phyloP scores from a whole-genome alignment of 768 basidiomycete genomes.

The Termitomyces sp. region DNA sequence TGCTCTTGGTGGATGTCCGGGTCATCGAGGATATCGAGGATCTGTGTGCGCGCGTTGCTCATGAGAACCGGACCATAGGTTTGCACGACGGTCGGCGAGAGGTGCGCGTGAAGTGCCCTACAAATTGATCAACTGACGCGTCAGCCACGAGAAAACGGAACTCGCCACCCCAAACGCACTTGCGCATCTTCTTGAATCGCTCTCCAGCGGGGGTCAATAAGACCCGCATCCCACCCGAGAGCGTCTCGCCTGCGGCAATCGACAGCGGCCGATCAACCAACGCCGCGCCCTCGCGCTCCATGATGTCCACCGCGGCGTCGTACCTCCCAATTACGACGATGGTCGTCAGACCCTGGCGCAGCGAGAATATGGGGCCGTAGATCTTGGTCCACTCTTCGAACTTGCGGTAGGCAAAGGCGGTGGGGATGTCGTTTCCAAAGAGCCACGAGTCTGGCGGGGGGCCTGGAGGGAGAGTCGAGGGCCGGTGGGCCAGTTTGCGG shows the following conservation, averaged over 20 bases:
- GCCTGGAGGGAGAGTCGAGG: conserved; percentile 35
- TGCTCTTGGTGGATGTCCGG: conserved; percentile 50
- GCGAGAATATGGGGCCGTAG: conserved; percentile 57
- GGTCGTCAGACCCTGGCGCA: conserved; percentile 43
- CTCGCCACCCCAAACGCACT: conserved; percentile 24
- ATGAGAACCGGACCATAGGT: conserved; percentile 47
- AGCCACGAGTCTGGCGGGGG: conserved; percentile 34
- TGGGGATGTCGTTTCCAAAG: conserved; percentile 35
- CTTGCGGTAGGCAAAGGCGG: conserved; percentile 39
- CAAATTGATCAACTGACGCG: neutral
- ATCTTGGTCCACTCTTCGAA: conserved; percentile 57
- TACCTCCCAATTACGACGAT: conserved; percentile 45
- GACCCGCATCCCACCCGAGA: conserved; percentile 55
- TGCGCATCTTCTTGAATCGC: conserved; percentile 56
- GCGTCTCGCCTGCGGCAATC: conserved; percentile 55
- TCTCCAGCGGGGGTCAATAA: conserved; percentile 54
- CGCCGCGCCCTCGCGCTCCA: conserved; percentile 60
- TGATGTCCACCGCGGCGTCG: conserved; percentile 57
- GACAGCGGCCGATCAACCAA: conserved; percentile 50
- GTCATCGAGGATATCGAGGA: conserved; percentile 37
- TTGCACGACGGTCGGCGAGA: conserved; percentile 47
- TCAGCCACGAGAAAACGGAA: neutral
- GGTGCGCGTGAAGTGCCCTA: conserved; percentile 55
- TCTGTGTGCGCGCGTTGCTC: conserved; percentile 35
- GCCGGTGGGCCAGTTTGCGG: conserved; percentile 17